These are phyloP conservation scores for Solanum chiquidenum DNA, from an alignment of 257 asterid genomes.

Conservation along the genomic window DNA sequence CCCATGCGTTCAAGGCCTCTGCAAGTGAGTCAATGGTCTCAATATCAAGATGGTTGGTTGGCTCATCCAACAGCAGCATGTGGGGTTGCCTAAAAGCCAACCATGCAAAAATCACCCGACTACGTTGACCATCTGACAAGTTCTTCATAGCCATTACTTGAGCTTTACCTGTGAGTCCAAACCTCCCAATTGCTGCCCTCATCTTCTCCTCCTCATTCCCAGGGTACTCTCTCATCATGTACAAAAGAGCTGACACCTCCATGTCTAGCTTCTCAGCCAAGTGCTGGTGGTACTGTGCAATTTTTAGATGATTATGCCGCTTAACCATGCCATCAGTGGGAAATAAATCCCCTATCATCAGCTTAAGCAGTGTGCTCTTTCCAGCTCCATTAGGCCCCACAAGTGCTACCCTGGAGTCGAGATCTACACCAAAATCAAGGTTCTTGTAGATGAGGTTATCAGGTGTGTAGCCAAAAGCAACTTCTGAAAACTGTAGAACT, in stretches of 20 bases:
- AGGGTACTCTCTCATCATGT: slow-evolving; percentile 77
- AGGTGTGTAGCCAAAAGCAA: slow-evolving; percentile 80
- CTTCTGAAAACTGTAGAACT: slow-evolving; percentile 87
- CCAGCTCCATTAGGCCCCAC: slow-evolving; percentile 99
- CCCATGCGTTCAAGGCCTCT: slow-evolving; percentile 94
- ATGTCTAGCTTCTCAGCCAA: slow-evolving; percentile 80
- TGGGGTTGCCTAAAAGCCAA: slow-evolving; percentile 89
- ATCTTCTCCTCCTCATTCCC: slow-evolving; percentile 89
- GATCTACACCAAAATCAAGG: slow-evolving; percentile 91
- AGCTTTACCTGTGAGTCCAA: slow-evolving; percentile 88
- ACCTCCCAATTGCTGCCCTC: slow-evolving; percentile 83
- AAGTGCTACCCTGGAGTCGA: slow-evolving; percentile 83
- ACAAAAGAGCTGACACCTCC: slow-evolving; percentile 66
- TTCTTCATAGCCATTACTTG: slow-evolving; percentile 89
- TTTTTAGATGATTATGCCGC: slow-evolving; percentile 84
- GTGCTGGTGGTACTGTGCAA: slow-evolving; percentile 92
- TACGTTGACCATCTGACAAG: slow-evolving; percentile 83
- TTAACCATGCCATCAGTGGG: slow-evolving; percentile 93
- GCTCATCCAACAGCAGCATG: slow-evolving; percentile 85
- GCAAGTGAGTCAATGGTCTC: slow-evolving; percentile 96
- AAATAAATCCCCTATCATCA: slow-evolving; percentile 84
- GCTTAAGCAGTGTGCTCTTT: slow-evolving; percentile 86
- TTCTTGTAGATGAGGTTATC: slow-evolving; percentile 85
- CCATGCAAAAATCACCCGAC: slow-evolving; percentile 95
- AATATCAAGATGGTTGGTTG: slow-evolving; percentile 91